Evolutionary conservation across 1,284 basidiomycete genomes (phyloP), one percentile per base, ranked within the genome.

Genomic region (Mycosarcoma maydis): DNA sequence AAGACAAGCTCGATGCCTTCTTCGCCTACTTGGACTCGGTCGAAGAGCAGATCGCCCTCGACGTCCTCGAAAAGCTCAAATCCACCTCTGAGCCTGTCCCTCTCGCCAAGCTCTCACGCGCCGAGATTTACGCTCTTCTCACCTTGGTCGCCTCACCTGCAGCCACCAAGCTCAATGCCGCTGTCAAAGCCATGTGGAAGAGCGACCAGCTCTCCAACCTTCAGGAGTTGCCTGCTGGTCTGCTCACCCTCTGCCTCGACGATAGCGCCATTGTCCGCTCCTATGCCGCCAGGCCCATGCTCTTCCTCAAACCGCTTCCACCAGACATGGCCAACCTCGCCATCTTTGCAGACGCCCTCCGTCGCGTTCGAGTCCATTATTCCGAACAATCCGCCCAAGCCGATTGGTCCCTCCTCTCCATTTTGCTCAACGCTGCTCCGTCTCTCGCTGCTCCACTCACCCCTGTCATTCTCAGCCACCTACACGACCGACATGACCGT

Each of bases 11-110:
- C 39, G 62, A 62, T 19, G 52, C 59, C 8, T 72, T 76, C 47
- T 65, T 75, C 30, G 52, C 61, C n/a, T 65, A 59, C 42, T 24
- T 66, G 6, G 71, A 75, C 41, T 47, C 54, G 23, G 64, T 70
- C 49, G 71, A 77, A 33, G 65, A 71, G 38, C 42, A 61, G 17
- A 32, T 66, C n/a, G 65, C 69, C 0, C 42, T 73, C 32, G 54
- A 66, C 13, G 26, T 50, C 7, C n/a, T 74, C 38, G 24, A 65
- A 24, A 55, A 56, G 29, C 53, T 53, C 11, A 50, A 46, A n/a
- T 6, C 16, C 9, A 13, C 45, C 5, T 44, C 54, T 5, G 50
- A 54, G 7, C 26, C 36, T 32, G 49, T 45, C 29, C 53, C 62
- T 8, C 48, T 49, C 2, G 38, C 43, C 32, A 62, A 55, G 36